Evolutionary conservation across 2,329 filamentous ascomycete species (phyloP), one percentile per base, ranked within the genome.

Genomic region (Pseudopyricularia cyperi): DNA sequence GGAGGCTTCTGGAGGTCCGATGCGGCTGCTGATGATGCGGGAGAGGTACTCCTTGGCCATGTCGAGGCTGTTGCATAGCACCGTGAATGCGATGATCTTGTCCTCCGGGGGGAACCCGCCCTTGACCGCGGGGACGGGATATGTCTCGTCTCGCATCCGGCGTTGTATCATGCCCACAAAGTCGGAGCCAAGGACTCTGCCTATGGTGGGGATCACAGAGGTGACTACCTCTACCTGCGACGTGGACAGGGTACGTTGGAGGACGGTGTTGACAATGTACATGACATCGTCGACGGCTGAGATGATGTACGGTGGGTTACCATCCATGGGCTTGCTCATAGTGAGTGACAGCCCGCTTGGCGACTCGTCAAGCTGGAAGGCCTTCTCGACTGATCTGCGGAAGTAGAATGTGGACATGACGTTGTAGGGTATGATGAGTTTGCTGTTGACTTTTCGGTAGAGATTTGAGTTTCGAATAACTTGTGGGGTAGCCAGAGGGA

Each of bases 281-380:
- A 98, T 97, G 62, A 97, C 89, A 69, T 96, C 93, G 70, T 98
- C 93, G 8, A 98, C 90, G 0, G 91, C 90, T 2, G 90, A 89
- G 44, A 93, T 91, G 60, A 98, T 95, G 62, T 88, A 94, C 1
- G 93, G 93, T 3, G 89, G 79, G 59, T 89, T 89, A 53, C 83
- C 79, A 51, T 85, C 80, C 44, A 95, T 73, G 3, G 84, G 74
- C 61, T 77, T 86, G 61, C 77, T 83, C 42, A 84, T 74, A 62
- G 83, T 88, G 33, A 98, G 73, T 0, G 87, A 86, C 19, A 98
- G 71, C 19, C 89, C 89, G 1, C 76, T 70, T 0, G 93, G 93
- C 19, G 83, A 79, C 65, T 98, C 94, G 63, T 98, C 93, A 46
- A 98, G 73, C 65, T 98, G 91, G 66, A 98, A 98, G 1, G 93